Conservation (phyloP, 2,329 filamentous ascomycete species). For the Scedosporium minutisporum region DNA sequence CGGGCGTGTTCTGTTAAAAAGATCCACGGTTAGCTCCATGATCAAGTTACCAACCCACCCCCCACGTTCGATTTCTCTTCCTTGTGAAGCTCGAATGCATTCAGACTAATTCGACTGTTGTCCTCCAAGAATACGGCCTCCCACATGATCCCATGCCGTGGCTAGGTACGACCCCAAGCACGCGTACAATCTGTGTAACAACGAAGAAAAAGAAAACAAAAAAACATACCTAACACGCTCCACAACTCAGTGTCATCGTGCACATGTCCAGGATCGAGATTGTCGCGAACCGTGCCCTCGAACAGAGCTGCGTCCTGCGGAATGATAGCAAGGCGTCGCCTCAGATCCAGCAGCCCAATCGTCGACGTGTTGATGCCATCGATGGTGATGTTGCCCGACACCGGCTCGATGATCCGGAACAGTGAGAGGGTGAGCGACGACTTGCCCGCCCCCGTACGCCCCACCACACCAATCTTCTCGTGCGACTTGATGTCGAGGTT, state of each 20-base stretch:
- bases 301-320: slow-evolving; percentile 96
- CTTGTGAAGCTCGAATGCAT: no score
- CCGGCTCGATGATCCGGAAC: slow-evolving; percentile 91
- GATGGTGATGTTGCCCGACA: slow-evolving; percentile 74
- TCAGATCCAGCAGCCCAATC: slow-evolving; percentile 82
- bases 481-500: slow-evolving; percentile 86
- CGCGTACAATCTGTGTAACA: not conserved
- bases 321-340: slow-evolving; percentile 87
- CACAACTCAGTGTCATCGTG: slow-evolving; percentile 96
- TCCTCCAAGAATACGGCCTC: no score
- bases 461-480: slow-evolving; percentile 97
- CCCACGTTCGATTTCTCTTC: no score
- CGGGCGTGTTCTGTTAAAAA: slow-evolving; percentile 67
- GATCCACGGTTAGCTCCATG: not conserved
- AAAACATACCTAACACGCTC: slow-evolving; percentile 75
- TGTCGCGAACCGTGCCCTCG: slow-evolving; percentile 86
- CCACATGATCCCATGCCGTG: not conserved
- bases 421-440: slow-evolving; percentile 85
- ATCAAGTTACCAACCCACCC: no score
- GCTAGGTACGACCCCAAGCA: not conserved
- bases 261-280: slow-evolving; percentile 87
- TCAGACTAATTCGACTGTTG: no score
- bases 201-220: not conserved
- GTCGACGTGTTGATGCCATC: slow-evolving; percentile 81
- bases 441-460: slow-evolving; percentile 91